Evolutionary conservation across 768 basidiomycete species (phyloP), one percentile per base, ranked within the genome.

Genomic region (Collybia sp.): DNA sequence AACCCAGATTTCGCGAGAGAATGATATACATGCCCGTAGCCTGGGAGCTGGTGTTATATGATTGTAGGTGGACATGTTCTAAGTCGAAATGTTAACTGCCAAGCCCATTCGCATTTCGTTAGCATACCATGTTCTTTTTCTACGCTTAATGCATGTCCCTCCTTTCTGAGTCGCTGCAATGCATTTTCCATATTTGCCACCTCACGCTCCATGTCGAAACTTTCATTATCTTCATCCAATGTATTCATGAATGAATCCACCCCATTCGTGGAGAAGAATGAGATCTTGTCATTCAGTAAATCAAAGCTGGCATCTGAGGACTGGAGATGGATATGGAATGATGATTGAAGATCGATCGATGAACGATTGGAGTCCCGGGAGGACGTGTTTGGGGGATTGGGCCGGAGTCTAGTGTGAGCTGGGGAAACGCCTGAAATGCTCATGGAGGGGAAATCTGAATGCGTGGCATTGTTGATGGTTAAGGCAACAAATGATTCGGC

Each of bases 211-310:
- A 67, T 49, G 34, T 72, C 69, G 45, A 71, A 72, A 49, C 69
- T 69, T 25, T 25, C 25, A 31, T 68, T 63, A 38, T 74, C 73
- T 31, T 69, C 69, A 10, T 65, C 68, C 38, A 63, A 50, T 20
- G 57, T 62, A 47, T 62, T 61, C 18, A 68, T 48, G 42, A 68
- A 67, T 4, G 69, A 64, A 37, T 65, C 66, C 50, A 56, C 52
- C 12, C 59, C 65, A 49, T 53, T 56, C 30, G 56, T 62, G 8
- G 63, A 58, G 36, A 76, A 65, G 49, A 77, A 73, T 0, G 76
- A 77, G 42, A 78, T 67, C 44, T 69, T 72, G 53, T 79, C 77
- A 46, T 75, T 77, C 44, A 80, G 53, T 31, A 80, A 51, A 53
- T 80, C 76, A 53, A 78, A 79, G 30, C 70, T 72, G 31, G 64